Conservation (phyloP, 495 filamentous ascomycete species). For the Lophiostoma macrostomum region DNA sequence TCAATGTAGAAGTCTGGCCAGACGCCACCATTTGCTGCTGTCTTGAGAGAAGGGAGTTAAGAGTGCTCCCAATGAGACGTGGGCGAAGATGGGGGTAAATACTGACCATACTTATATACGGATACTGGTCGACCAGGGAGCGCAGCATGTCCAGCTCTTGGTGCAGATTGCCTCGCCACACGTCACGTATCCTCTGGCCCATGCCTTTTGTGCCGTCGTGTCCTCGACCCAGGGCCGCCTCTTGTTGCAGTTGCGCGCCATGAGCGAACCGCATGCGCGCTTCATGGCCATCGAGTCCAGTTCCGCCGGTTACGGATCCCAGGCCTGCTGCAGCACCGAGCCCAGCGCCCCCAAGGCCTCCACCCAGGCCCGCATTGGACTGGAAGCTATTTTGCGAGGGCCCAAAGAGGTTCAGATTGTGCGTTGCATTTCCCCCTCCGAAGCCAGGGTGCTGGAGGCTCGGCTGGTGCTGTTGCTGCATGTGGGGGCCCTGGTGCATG, state of each 20-base stretch:
- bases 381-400: slow-evolving; percentile 30
- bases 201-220: slow-evolving; percentile 52
- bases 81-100: not conserved
- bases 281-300: slow-evolving; percentile 83
- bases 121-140: slow-evolving; percentile 79
- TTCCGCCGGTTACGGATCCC: slow-evolving; percentile 57
- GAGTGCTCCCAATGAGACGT: too few species aligned
- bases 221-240: slow-evolving; percentile 46
- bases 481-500: slow-evolving; percentile 40
- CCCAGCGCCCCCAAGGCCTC: slow-evolving; percentile 31
- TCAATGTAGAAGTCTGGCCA: not conserved
- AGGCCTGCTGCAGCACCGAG: slow-evolving; percentile 39
- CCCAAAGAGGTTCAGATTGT: slow-evolving; percentile 34
- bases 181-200: slow-evolving; percentile 72
- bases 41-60: not conserved
- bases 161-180: slow-evolving; percentile 88
- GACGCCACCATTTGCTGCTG: not conserved
- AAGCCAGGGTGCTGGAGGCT: slow-evolving; percentile 61
- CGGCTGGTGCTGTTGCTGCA: slow-evolving; percentile 61
- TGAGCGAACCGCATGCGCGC: slow-evolving; percentile 83
- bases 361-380: slow-evolving; percentile 33
- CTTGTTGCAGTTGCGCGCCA: slow-evolving; percentile 69
- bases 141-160: slow-evolving; percentile 82
- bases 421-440: slow-evolving; percentile 47
- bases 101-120: slow-evolving; percentile 93